Base-by-base conservation (phyloP, 805 yeast species). In the Hanseniaspora clermontiae region DNA sequence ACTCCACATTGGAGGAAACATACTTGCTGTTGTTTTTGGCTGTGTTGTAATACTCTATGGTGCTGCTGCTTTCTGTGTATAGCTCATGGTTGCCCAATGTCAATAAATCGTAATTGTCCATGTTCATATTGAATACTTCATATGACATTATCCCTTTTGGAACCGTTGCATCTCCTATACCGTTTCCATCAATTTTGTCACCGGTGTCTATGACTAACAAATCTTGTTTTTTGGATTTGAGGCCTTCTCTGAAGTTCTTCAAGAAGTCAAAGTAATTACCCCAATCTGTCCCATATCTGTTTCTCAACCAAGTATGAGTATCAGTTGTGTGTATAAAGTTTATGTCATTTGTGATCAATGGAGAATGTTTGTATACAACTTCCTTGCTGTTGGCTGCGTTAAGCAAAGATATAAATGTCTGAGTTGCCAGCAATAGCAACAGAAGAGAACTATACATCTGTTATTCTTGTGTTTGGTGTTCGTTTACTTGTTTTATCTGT, bases 251-350 rank as follows among this genome's bases (percentile, higher is more conserved):
- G 62, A 90, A 66, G 56, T 78, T 79, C 5, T 68, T 60, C 0
- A 80, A 71, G 65, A 91, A 90, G 0, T 90, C 81, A 3, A 85
- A 65, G 59, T 84, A 87, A 64, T 91, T 95, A 10, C 97, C 97
- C 96, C 96, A 91, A 66, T 90, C 87, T 5, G 87, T 93, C 40
- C 83, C 77, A 67, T 82, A 91, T 58, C 79, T 80, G 32, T 77
- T 74, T 67, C 90, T 82, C 60, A 84, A 79, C 98, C 98, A 93
- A 0, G 93, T 97, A 68, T 93, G 98, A 1, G 97, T 91, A 64
- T 93, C 98, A 0, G 98, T 93, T 0, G 97, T 90, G 64, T 91
- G 97, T 29, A 91, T 64, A 62, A 93, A 87, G 70, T 93, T 91
- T 49, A 93, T 57, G 57, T 82, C 79, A 0, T 90, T 89, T 77